phyloP scores from a whole-genome alignment of 495 filamentous ascomycete genomes.

The Neurospora sublineolata region DNA sequence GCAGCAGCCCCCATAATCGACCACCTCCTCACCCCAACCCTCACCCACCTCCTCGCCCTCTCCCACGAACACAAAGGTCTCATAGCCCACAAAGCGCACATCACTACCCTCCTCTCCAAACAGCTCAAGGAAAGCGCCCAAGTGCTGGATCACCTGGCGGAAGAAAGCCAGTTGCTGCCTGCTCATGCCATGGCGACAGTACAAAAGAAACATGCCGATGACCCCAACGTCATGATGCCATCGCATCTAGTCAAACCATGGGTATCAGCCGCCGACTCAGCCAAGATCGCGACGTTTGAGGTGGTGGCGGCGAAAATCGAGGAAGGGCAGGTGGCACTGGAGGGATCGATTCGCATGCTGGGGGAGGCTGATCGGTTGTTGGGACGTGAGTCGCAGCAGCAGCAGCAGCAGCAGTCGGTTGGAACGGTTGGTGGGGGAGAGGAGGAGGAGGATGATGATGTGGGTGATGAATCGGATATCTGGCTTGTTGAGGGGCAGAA shows the following conservation, averaged over 20 bases:
- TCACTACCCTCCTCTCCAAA: constrained; percentile 44
- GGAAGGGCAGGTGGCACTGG: constrained; percentile 33
- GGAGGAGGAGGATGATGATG: constrained; percentile 4
- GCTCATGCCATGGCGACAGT: constrained; percentile 41
- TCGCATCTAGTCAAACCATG: constrained; percentile 32
- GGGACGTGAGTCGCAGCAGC: constrained; percentile 9
- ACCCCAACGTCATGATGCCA: constrained; percentile 6
- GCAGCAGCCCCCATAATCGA: constrained; percentile 4
- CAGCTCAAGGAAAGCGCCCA: constrained; percentile 48
- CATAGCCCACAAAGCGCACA: constrained; percentile 52
- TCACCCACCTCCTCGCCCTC: constrained; percentile 43
- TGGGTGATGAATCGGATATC: constrained; percentile 19
- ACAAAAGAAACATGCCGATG: constrained; percentile 13
- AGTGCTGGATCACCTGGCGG: constrained; percentile 45
- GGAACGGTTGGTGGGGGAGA: constrained; percentile 1
- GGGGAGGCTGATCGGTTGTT: constrained; percentile 29
- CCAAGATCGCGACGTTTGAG: constrained; percentile 37
- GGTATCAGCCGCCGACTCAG: constrained; percentile 38
- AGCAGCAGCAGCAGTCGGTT: constrained; percentile 2
- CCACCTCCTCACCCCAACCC: constrained; percentile 42
- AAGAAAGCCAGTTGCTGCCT: constrained; percentile 60
- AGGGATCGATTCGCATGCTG: constrained; percentile 30
- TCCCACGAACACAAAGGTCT: constrained; percentile 50
- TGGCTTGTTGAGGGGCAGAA: constrained; percentile 22
- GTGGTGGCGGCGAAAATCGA: constrained; percentile 37